Conservation (phyloP, 2,329 filamentous ascomycete species). For the Ascocoryne sarcoides region DNA sequence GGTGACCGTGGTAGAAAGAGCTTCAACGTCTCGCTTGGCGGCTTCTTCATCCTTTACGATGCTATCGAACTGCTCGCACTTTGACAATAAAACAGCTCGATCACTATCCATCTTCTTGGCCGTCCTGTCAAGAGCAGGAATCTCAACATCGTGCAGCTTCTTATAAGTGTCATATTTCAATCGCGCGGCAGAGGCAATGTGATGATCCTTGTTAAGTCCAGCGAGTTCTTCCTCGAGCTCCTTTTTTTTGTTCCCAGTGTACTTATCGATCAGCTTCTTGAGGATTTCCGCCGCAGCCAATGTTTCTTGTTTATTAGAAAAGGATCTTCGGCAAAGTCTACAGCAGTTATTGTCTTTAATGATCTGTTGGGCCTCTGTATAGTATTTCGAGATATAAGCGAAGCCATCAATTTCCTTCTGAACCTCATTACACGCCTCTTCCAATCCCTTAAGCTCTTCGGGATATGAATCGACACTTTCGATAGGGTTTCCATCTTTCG, state of each 20-base stretch:
- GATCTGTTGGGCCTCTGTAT: constrained; percentile 55
- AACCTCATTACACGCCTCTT: constrained; percentile 42
- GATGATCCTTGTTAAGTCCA: constrained; percentile 40
- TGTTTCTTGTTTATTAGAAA: constrained; percentile 51
- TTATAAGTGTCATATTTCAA: constrained; percentile 67
- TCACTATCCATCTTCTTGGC: constrained; percentile 53
- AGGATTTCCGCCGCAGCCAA: constrained; percentile 61
- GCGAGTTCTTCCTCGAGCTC: constrained; percentile 54
- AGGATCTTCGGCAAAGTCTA: constrained; percentile 63
- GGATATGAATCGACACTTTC: constrained; percentile 45
- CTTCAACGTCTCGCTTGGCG: constrained; percentile 63
- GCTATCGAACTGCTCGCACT: constrained; percentile 60
- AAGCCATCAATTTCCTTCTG: constrained; percentile 61
- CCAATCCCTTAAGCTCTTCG: constrained; percentile 40
- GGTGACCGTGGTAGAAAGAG: constrained; percentile 65
- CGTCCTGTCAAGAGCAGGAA: constrained; percentile 60
- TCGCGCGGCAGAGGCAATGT: constrained; percentile 52
- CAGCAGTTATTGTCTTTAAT: constrained; percentile 65
- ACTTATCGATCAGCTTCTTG: constrained; percentile 51
- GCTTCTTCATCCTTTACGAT: constrained; percentile 55
- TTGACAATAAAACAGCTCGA: constrained; percentile 48
- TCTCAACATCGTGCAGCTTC: constrained; percentile 56
- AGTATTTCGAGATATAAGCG: constrained; percentile 63
- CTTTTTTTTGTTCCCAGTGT: constrained; percentile 43
- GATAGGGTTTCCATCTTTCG: constrained; percentile 30